A percentile compares a stretch with the other conserved stretches of the same genome.
phyloP scores from a whole-genome alignment of 371 early-diverging fungal genomes.

The Syncephalastrum contaminatum region DNA sequence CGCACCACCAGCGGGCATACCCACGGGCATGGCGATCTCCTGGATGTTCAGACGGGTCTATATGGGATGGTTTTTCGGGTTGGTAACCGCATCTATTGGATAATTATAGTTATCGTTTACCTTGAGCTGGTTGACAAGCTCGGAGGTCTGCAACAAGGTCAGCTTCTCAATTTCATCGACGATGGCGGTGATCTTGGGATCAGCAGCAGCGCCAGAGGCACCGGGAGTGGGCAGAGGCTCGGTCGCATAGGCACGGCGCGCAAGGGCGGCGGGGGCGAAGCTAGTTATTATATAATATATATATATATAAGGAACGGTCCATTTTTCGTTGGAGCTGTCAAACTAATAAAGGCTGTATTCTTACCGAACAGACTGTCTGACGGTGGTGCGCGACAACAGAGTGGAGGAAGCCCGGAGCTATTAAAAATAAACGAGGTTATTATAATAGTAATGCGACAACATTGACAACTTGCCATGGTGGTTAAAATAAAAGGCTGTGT shows the following conservation, averaged over 20 bases:
- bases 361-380: constrained; percentile 42
- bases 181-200: constrained; percentile 80
- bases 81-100: background rate
- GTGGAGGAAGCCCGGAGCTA: constrained; percentile 48
- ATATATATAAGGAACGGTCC: constrained; percentile 1
- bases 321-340: background rate
- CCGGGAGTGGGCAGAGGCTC: constrained; percentile 60
- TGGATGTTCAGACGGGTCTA: constrained; percentile 89
- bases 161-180: constrained; percentile 88
- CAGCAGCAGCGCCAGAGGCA: constrained; percentile 41
- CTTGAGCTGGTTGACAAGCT: constrained; percentile 87
- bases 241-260: constrained; percentile 44
- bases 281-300: constrained; percentile 16
- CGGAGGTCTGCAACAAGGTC: constrained; percentile 90
- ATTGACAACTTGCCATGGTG: no score
- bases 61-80: background rate
- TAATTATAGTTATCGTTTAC: constrained; percentile 32
- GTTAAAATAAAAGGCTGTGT: no score
- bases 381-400: constrained; percentile 29
- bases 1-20: constrained; percentile 65
- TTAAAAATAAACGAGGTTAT: no score
- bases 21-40: constrained; percentile 87
- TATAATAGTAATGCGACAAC: no score
- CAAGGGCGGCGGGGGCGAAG: constrained; percentile 29
- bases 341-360: background rate